Base-by-base conservation (phyloP, 78 protist species). In the Creolimax fragrantissima region DNA sequence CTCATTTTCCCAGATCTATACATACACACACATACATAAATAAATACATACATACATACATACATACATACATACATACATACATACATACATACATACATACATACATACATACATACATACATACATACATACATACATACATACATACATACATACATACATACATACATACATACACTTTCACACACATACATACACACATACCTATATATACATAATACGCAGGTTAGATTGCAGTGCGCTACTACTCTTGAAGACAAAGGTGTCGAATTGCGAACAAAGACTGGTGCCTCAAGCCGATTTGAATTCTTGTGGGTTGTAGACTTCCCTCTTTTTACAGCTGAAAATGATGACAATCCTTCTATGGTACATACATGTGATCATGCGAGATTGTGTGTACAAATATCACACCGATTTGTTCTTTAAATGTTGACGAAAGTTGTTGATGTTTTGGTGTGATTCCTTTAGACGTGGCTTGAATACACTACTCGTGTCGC, bases 281-380 rank as follows among this genome's bases (percentile, higher is more conserved):
- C 74, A 0, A 17, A 32, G 74, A 58, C 11, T 17, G 74, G 74
- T 24, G 7, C 88, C 0, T 35, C 90, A 17, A 85, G 36, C 35
- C 81, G 2, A 37, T 95, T 91, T 83, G 91, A 95, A 81, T 95
- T 97, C 90, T 42, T 97, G 85, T 96, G 97, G 97, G 96, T 96
- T 17, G 93, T n/a, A 0, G 97, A 97, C 84, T 97, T 96, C 93
- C 98, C 98, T 3, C 88, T 95, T 39, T 96, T 95, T 42, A 43
- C 91, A 17, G 74, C 90, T 36, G 45, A 32, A 5, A 45, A 42
- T 7, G 90, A 86, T 5, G 43, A 58, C 5, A 2, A 3, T 32
- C 41, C 3, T n/a, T n/a, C n/a, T n/a, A n/a, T n/a, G n/a, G n/a
- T n/a, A n/a, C n/a, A n/a, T n/a, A n/a, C n/a, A n/a, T n/a, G n/a